Evolutionary conservation across 2,329 filamentous ascomycete species (phyloP).

Genomic region (Blastomyces percursus): DNA sequence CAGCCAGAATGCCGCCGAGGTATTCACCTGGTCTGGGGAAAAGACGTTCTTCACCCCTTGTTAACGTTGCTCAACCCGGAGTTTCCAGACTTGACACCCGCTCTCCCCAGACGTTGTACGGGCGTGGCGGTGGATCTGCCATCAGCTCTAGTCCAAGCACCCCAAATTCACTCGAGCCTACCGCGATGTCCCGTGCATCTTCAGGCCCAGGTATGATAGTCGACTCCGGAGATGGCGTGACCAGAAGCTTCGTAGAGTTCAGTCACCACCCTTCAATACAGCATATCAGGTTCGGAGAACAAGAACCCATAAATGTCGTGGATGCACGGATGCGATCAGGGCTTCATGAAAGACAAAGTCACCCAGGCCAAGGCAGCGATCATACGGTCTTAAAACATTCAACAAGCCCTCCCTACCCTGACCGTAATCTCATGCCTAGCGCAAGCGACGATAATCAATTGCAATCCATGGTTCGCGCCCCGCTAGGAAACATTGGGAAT

Average conservation of each 20-base stretch:
- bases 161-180: constrained; percentile 10
- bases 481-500: constrained; percentile 4
- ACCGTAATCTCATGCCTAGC: constrained; percentile 18
- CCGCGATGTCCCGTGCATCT: constrained; percentile 15
- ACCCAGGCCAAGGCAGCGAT: neutral
- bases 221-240: constrained; percentile 13
- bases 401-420: constrained; percentile 16
- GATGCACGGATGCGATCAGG: constrained; percentile 15
- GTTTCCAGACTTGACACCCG: neutral
- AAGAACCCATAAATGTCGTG: constrained; percentile 15
- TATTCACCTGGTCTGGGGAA: constrained; percentile 7
- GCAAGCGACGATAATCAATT: constrained; percentile 13
- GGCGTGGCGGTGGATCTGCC: constrained; percentile 7
- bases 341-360: constrained; percentile 9
- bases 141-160: constrained; percentile 9
- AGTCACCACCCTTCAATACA: constrained; percentile 8
- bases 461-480: neutral
- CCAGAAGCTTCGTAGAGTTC: constrained; percentile 14
- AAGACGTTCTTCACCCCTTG: neutral
- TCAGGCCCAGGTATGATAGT: constrained; percentile 21
- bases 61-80: neutral
- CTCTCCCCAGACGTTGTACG: constrained; percentile 8
- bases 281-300: constrained; percentile 19
- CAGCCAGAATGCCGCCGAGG: constrained; percentile 11
- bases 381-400: neutral